Evolutionary conservation across 1,284 basidiomycete species (phyloP), one percentile per base, ranked within the genome.

Genomic region (Fomitopsis schrenkii): DNA sequence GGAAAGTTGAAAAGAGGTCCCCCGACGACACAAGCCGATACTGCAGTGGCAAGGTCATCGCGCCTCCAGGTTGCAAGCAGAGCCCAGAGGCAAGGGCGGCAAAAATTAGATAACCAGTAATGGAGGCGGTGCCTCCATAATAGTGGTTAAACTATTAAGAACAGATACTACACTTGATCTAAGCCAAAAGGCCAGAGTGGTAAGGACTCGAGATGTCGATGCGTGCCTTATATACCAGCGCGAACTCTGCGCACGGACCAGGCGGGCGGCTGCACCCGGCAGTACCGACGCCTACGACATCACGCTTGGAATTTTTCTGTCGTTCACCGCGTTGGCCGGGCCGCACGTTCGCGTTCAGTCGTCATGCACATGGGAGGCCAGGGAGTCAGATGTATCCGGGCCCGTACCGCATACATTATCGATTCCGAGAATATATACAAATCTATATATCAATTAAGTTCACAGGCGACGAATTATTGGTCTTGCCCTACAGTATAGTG

Each of bases 151-250:
- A 85, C 84, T 86, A 85, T 87, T 87, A 46, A 46, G 45, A 46
- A 46, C 45, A 46, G 45, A 46, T 46, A 46, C 45, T 46, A 46
- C 45, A 46, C 45, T 46, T 46, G 45, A 46, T 46, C 45, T 46
- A 46, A 46, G 45, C 45, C 91, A 91, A 91, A 90, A 89, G 91
- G 91, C 87, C 91, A 93, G 87, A 93, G 89, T 89, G 88, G 87
- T 89, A 79, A 68, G 66, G 69, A 69, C 59, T 62, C 59, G 7
- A 0, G 2, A 54, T 54, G 62, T 63, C 46, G 53, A 53, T 26
- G 30, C 33, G 12, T 4, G 1, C 6, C 30, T 64, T 66, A 63
- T 69, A 66, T 66, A 59, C n/a, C 8, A 6, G 6, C 54, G 50
- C n/a, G 22, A 50, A 36, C 5, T 5, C 33, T 59, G 64, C 66